A percentile compares a stretch with the other conserved stretches of the same genome.
Evolutionary conservation across 2,329 filamentous ascomycete species (phyloP).

Genomic region (Tolypocladium paradoxum): DNA sequence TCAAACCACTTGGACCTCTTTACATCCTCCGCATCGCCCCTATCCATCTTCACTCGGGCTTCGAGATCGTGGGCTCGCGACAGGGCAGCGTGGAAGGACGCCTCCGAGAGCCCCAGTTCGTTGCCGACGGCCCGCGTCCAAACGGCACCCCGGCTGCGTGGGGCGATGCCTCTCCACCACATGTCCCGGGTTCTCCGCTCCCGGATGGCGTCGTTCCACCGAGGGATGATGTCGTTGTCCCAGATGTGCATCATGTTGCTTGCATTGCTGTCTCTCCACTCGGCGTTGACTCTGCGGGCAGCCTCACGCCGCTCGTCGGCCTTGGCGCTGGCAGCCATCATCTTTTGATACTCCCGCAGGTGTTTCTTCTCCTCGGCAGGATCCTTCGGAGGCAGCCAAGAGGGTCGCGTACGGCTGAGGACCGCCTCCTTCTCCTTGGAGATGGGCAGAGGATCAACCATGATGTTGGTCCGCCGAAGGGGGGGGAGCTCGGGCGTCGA

Average conservation of each 20-base stretch:
- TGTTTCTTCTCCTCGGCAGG: conserved; percentile 87
- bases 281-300: conserved; percentile 37
- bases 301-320: conserved; percentile 50
- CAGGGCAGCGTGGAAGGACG: conserved; percentile 62
- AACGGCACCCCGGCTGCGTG: conserved; percentile 56
- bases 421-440: conserved; percentile 83
- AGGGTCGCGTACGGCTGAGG: conserved; percentile 67
- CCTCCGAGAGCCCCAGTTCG: conserved; percentile 54
- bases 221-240: conserved; percentile 66
- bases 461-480: conserved; percentile 62
- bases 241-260: conserved; percentile 52
- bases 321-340: conserved; percentile 58
- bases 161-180: conserved; percentile 73
- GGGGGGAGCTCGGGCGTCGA: conserved; percentile 60
- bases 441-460: conserved; percentile 74
- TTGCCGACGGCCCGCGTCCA: conserved; percentile 67
- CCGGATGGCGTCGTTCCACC: conserved; percentile 61
- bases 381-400: conserved; percentile 78
- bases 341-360: conserved; percentile 72
- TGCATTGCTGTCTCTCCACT: conserved; percentile 42
- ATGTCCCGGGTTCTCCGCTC: conserved; percentile 62
- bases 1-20: conserved; percentile 50
- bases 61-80: conserved; percentile 55
- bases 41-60: conserved; percentile 39
- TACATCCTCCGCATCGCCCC: conserved; percentile 41